These are phyloP conservation scores for Fraxinus excelsior DNA, from an alignment of 257 asterid species.

Conservation along the genomic window DNA sequence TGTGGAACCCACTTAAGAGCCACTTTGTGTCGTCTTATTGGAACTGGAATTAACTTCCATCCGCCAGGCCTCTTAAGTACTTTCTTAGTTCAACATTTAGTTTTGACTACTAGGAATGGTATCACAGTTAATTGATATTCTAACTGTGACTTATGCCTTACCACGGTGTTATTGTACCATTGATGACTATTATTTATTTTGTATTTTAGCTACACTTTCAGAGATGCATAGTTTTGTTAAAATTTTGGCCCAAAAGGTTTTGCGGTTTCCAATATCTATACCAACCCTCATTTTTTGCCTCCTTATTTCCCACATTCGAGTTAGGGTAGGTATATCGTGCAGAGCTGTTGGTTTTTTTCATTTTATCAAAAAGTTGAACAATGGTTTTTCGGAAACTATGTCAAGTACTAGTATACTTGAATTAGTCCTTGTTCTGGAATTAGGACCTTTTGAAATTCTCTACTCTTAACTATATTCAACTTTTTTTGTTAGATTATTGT, in stretches of 20 bases:
- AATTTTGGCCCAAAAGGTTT: conserved; percentile 4
- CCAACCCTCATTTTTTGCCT: conserved; percentile 13
- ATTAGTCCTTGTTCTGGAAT: conserved; percentile 9
- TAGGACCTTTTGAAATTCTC: conserved; percentile 16
- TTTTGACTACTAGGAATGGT: conserved; percentile 7
- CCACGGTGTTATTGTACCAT: not conserved
- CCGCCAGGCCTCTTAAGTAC: conserved; percentile 11
- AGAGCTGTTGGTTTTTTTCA: not conserved
- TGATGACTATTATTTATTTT: not conserved
- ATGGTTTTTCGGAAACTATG: not conserved
- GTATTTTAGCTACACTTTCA: not conserved
- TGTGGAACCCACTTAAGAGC: not conserved
- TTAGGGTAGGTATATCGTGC: not conserved
- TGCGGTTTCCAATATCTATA: not conserved
- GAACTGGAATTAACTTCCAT: conserved; percentile 3
- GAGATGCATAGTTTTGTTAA: not conserved
- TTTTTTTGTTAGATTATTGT: conserved; percentile 9
- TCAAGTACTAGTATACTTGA: conserved; percentile 22
- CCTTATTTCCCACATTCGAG: conserved; percentile 1
- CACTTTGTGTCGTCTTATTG: not conserved
- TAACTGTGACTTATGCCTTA: not conserved
- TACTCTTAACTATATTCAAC: conserved; percentile 5
- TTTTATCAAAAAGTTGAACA: not conserved
- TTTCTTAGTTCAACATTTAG: conserved; percentile 4
- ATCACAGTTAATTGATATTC: not conserved